These are phyloP conservation scores for Podospora tetraspora DNA, from an alignment of 495 filamentous ascomycete species.

Conservation along the genomic window DNA sequence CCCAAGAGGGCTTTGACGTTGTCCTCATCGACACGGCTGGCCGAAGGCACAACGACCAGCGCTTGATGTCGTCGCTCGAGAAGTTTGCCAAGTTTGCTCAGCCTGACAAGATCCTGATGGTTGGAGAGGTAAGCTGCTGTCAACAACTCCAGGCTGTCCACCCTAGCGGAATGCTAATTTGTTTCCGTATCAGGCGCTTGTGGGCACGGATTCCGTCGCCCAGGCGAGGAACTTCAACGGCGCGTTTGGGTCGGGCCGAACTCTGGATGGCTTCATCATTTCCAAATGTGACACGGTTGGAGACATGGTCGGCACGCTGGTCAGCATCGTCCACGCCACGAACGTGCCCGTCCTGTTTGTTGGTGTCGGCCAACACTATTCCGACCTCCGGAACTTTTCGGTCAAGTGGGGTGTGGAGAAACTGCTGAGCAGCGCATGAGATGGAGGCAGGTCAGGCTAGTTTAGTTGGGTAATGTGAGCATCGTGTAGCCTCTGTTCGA, in stretches of 20 bases:
- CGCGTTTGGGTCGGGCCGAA: constrained; percentile 75
- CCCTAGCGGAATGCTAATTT: constrained; percentile 15
- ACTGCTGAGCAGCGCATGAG: constrained; percentile 49
- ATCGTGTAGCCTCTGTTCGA: neutral
- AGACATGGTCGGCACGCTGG: constrained; percentile 95
- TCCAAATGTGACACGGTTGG: constrained; percentile 98
- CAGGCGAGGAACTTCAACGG: constrained; percentile 95
- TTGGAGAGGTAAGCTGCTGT: constrained; percentile 64
- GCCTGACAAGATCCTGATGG: constrained; percentile 98
- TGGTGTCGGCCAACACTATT: constrained; percentile 95
- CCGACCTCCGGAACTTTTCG: constrained; percentile 86
- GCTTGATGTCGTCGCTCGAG: constrained; percentile 90
- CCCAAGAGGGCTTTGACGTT: constrained; percentile 74
- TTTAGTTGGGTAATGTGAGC: neutral
- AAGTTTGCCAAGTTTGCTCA: constrained; percentile 95
- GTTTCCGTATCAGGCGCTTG: constrained; percentile 56
- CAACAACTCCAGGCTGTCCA: neutral
- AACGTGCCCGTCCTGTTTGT: constrained; percentile 92
- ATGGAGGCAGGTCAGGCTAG: neutral
- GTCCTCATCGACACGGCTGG: constrained; percentile 96
- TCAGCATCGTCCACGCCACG: constrained; percentile 96
- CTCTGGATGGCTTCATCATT: constrained; percentile 92
- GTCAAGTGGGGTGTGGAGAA: constrained; percentile 83
- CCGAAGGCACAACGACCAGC: constrained; percentile 87
- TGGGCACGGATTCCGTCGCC: constrained; percentile 88